Percentiles rank a stretch among this genome's conserved stretches.
Conservation (phyloP, 1,284 basidiomycete genomes). For the Puccinia novopanici region DNA sequence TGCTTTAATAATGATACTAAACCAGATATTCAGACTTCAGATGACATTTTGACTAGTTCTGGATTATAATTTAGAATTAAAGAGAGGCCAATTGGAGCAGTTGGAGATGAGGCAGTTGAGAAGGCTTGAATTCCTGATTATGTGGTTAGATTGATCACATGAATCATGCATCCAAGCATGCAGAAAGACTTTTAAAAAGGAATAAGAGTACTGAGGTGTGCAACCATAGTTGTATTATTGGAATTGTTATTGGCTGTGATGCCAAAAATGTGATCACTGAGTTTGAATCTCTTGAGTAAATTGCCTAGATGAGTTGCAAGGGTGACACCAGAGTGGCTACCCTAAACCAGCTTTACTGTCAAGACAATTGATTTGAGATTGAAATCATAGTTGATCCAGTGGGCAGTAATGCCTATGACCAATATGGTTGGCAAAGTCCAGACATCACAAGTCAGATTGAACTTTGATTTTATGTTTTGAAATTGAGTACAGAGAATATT, state of each 20-base stretch:
- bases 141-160: background rate
- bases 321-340: background rate
- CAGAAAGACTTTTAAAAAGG: background rate
- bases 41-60: background rate
- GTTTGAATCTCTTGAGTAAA: background rate
- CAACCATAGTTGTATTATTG: background rate
- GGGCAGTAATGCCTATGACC: background rate
- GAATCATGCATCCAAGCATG: background rate
- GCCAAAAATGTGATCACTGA: background rate
- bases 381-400: conserved; percentile 5
- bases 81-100: background rate
- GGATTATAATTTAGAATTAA: background rate
- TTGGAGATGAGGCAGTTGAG: too few species aligned
- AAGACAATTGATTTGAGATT: conserved; percentile 7
- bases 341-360: background rate
- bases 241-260: background rate
- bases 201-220: background rate
- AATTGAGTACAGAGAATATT: background rate
- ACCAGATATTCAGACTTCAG: background rate
- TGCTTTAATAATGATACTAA: background rate
- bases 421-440: background rate
- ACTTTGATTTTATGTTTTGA: background rate
- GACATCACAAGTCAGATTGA: background rate
- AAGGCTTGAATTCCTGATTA: background rate
- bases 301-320: conserved; percentile 14